Percentiles rank a stretch among this genome's conserved stretches.
phyloP scores from a whole-genome alignment of 352 stramenopile genomes.

The Phytophthora capsici region DNA sequence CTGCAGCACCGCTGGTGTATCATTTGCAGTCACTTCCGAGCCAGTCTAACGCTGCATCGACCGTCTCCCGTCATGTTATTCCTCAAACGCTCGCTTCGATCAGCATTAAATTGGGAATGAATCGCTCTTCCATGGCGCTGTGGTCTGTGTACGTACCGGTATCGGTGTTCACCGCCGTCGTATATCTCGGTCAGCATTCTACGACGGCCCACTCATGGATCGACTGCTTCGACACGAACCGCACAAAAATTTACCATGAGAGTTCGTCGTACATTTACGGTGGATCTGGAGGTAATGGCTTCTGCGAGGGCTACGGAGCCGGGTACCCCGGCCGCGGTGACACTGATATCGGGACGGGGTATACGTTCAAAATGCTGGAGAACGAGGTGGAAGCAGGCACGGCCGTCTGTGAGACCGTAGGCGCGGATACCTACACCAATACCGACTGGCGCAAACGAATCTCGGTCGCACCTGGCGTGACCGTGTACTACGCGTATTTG shows the following conservation, averaged over 20 bases:
- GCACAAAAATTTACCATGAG: slow-evolving; percentile 62
- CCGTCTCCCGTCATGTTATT: slow-evolving; percentile 3
- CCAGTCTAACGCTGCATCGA: slow-evolving; percentile 1
- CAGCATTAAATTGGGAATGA: slow-evolving; percentile 1
- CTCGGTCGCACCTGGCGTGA: slow-evolving; percentile 37
- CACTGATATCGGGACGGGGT: slow-evolving; percentile 52
- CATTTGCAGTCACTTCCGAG: slow-evolving; percentile 19
- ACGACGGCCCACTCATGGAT: slow-evolving; percentile 75
- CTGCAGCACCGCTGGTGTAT: slow-evolving; percentile 8
- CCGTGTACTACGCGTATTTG: slow-evolving; percentile 61
- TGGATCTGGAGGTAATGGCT: slow-evolving; percentile 62
- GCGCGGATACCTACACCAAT: slow-evolving; percentile 58
- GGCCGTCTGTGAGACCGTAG: slow-evolving; percentile 54
- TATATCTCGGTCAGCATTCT: slow-evolving; percentile 44
- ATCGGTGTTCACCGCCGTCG: neutral
- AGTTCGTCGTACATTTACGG: slow-evolving; percentile 72
- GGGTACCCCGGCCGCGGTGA: slow-evolving; percentile 65
- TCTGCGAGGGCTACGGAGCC: slow-evolving; percentile 70
- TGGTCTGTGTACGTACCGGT: neutral
- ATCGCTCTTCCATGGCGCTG: neutral
- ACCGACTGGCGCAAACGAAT: slow-evolving; percentile 65
- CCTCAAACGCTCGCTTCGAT: slow-evolving; percentile 9
- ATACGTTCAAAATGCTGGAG: slow-evolving; percentile 78
- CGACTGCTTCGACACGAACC: slow-evolving; percentile 64
- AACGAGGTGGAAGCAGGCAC: slow-evolving; percentile 60